Percentiles rank a stretch among this genome's conserved stretches.
Conservation (phyloP, 2,329 filamentous ascomycete genomes). For the Botryotinia convoluta region DNA sequence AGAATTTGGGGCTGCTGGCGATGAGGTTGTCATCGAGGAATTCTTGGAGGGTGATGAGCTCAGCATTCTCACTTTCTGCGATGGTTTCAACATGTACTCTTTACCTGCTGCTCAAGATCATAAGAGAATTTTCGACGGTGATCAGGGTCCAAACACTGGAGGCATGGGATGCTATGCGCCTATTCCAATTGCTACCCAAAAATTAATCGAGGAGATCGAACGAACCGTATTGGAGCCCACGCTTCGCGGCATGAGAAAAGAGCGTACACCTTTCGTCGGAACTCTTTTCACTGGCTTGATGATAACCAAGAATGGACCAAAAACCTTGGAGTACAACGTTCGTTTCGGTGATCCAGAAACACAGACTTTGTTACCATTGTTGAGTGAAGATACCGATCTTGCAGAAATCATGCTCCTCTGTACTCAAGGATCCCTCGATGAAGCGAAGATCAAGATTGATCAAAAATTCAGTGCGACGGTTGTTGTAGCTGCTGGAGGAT, state of each 20-base stretch:
- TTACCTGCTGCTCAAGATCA: slow-evolving; percentile 94
- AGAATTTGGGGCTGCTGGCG: slow-evolving; percentile 81
- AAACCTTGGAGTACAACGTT: slow-evolving; percentile 89
- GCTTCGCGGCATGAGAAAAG: slow-evolving; percentile 80
- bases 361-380: slow-evolving; percentile 77
- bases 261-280: slow-evolving; percentile 71
- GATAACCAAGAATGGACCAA: slow-evolving; percentile 79
- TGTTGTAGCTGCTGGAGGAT: slow-evolving; percentile 89
- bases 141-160: slow-evolving; percentile 88
- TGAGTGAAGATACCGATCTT: slow-evolving; percentile 76
- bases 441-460: slow-evolving; percentile 65
- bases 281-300: slow-evolving; percentile 89
- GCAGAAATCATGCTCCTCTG: slow-evolving; percentile 88
- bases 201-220: slow-evolving; percentile 76
- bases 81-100: slow-evolving; percentile 79
- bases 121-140: slow-evolving; percentile 89
- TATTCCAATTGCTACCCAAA: slow-evolving; percentile 72
- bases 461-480: slow-evolving; percentile 80
- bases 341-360: slow-evolving; percentile 91
- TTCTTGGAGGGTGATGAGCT: slow-evolving; percentile 89
- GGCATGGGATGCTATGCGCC: slow-evolving; percentile 98
- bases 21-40: slow-evolving; percentile 94
- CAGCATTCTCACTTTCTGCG: slow-evolving; percentile 86
- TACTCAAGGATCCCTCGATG: slow-evolving; percentile 69
- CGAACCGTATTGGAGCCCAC: slow-evolving; percentile 84